Evolutionary conservation across 2,329 filamentous ascomycete genomes (phyloP), one percentile per base, ranked within the genome.

Genomic region (Fusarium mundagurra): DNA sequence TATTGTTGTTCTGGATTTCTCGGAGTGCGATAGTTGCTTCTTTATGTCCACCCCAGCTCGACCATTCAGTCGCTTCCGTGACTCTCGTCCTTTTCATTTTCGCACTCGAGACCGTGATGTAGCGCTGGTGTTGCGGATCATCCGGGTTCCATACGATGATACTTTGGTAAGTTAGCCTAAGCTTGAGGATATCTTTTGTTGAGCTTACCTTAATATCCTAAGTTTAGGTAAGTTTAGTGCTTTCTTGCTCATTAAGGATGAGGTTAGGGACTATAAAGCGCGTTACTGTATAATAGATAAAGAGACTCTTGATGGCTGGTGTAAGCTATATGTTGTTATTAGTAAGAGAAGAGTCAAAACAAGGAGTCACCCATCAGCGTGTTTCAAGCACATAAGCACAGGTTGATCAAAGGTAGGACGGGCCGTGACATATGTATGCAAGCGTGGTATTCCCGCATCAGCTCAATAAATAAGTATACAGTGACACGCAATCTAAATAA

Each of bases 381-480:
- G 29, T 27, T 36, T 27, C 36, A n/a, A 41, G 39, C 33, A 43
- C n/a, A 24, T 39, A 24, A 14, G 9, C 27, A 24, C 18, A 24
- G 20, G 13, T 24, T 20, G 27, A n/a, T 34, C 14, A 16, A 38
- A n/a, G 27, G 31, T 38, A 60, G 39, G 61, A 61, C 62, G 36
- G 53, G 43, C 61, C 60, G 29, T 74, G 29, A 45, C 44, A 64
- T 67, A 71, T 71, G 69, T 69, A 73, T 66, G 66, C 47, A 72
- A 73, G 64, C 61, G 54, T 62, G 67, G 58, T 62, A 53, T 68
- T 64, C 36, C 59, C 61, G 70, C 65, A 43, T 64, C 50, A 58
- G 44, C 47, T 68, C 51, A n/a, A 34, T 44, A 36, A 69, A 50
- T 27, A 45, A 27, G 13, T 74, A 67, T 77, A 69, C 75, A 74